phyloP scores from a whole-genome alignment of 768 basidiomycete species.

The Krasilnikovozyma curviuscula region DNA sequence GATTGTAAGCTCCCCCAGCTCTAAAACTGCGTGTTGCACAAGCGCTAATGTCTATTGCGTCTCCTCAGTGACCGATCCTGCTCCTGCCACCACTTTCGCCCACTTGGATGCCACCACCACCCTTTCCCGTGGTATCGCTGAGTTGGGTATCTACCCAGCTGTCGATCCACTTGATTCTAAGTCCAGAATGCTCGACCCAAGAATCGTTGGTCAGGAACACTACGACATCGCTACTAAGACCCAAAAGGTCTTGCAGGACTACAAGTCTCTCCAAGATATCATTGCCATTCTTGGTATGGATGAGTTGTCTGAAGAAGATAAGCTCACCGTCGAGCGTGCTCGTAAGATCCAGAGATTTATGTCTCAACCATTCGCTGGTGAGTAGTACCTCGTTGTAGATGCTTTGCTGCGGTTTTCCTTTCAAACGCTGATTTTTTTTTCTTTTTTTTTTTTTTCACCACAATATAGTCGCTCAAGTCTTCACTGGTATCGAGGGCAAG shows the following conservation, averaged over 20 bases:
- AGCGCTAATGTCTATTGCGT: background rate
- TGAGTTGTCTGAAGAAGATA: slow-evolving; percentile 99
- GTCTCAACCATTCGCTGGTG: slow-evolving; percentile 99
- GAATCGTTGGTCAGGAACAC: slow-evolving; percentile 49
- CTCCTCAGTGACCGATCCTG: slow-evolving; percentile 70
- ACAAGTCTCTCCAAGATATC: slow-evolving; percentile 27
- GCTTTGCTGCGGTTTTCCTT: slow-evolving; percentile 22
- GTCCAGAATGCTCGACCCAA: slow-evolving; percentile 98
- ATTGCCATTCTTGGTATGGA: slow-evolving; percentile 67
- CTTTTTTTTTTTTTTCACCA: background rate
- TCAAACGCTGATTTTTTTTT: background rate
- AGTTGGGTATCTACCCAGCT: slow-evolving; percentile 88
- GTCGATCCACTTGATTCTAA: slow-evolving; percentile 99
- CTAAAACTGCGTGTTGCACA: background rate
- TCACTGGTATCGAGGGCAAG: slow-evolving; percentile 97
- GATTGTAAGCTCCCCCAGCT: slow-evolving; percentile 33
- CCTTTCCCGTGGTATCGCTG: slow-evolving; percentile 95
- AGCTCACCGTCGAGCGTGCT: slow-evolving; percentile 91
- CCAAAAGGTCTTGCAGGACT: slow-evolving; percentile 57
- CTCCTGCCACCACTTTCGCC: slow-evolving; percentile 97
- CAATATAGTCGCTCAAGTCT: slow-evolving; percentile 29
- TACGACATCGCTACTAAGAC: slow-evolving; percentile 75
- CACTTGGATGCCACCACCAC: slow-evolving; percentile 99
- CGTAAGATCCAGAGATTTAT: slow-evolving; percentile 90
- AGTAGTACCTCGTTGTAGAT: no score